These are phyloP conservation scores for Nitzschia sp. DNA, from an alignment of 108 stramenopile species.

Conservation along the genomic window DNA sequence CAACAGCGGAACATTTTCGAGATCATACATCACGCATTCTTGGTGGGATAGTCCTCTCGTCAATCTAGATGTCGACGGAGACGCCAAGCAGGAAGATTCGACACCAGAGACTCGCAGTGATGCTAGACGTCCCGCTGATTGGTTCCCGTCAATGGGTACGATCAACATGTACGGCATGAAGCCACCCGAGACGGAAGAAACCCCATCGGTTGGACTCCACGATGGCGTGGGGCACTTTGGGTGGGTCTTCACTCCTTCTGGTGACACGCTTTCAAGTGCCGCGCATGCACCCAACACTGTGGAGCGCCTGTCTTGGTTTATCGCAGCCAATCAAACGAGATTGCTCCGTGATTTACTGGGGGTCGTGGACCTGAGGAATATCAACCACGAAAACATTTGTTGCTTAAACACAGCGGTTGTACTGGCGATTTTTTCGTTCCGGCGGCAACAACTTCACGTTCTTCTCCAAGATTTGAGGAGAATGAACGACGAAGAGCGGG, in stretches of 20 bases:
- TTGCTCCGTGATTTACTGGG: slow-evolving; percentile 72
- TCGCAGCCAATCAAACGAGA: slow-evolving; percentile 54
- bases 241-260: slow-evolving; percentile 50
- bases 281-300: slow-evolving; percentile 54
- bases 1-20: slow-evolving; percentile 22
- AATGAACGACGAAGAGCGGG: slow-evolving; percentile 46
- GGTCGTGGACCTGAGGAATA: slow-evolving; percentile 68
- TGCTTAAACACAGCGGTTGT: slow-evolving; percentile 86
- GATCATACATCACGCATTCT: slow-evolving; percentile 57
- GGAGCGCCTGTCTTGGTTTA: slow-evolving; percentile 60
- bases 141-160: slow-evolving; percentile 38
- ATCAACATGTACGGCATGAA: slow-evolving; percentile 19
- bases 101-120: slow-evolving; percentile 10
- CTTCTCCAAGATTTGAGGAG: slow-evolving; percentile 45
- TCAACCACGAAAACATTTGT: slow-evolving; percentile 93
- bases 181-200: not conserved
- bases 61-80: slow-evolving; percentile 2
- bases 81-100: not conserved
- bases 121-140: slow-evolving; percentile 37
- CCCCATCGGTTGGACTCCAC: slow-evolving; percentile 3
- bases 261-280: slow-evolving; percentile 16
- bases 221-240: slow-evolving; percentile 43
- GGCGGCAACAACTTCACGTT: slow-evolving; percentile 47
- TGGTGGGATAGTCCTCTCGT: slow-evolving; percentile 55
- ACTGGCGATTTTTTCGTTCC: slow-evolving; percentile 72